Percentiles rank a stretch among this genome's conserved stretches.
Conservation (phyloP, 176 grass and related monocot species). For the Pharus latifolius region DNA sequence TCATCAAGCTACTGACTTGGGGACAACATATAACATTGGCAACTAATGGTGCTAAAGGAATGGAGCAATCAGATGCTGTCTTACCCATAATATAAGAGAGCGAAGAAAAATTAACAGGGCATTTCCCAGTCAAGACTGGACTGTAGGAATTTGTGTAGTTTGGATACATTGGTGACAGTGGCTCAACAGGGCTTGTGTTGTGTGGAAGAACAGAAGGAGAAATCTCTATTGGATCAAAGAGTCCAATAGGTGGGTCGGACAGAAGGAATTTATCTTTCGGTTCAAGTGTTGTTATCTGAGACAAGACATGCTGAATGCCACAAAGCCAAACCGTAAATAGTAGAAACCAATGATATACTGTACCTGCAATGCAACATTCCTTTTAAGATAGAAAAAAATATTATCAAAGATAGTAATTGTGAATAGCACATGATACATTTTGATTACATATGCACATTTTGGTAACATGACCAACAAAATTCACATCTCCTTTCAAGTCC, state of each 20-base stretch:
- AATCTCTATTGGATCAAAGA: constrained; percentile 92
- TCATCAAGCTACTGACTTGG: constrained; percentile 91
- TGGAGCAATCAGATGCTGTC: constrained; percentile 82
- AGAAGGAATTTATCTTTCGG: constrained; percentile 75
- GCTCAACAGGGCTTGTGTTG: constrained; percentile 58
- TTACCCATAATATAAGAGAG: constrained; percentile 62
- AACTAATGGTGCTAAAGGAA: constrained; percentile 78
- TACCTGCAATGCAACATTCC: constrained; percentile 47
- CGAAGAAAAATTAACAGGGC: constrained; percentile 76
- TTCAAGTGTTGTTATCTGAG: constrained; percentile 53
- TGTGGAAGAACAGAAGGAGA: constrained; percentile 70
- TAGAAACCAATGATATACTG: constrained; percentile 47
- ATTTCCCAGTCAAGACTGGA: constrained; percentile 79
- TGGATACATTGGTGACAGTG: constrained; percentile 81
- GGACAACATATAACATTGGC: constrained; percentile 96
- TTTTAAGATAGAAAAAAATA: constrained; percentile 5
- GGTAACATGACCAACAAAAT: background rate
- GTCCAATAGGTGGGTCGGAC: constrained; percentile 87
- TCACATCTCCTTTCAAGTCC: background rate
- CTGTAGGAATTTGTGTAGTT: constrained; percentile 69
- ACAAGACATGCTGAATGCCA: constrained; percentile 42
- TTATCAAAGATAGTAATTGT: background rate
- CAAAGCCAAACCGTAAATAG: constrained; percentile 56
- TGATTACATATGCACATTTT: background rate
- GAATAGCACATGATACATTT: background rate